These are phyloP conservation scores for Trifolium repens DNA, from an alignment of 306 rosid genomes.

Conservation along the genomic window DNA sequence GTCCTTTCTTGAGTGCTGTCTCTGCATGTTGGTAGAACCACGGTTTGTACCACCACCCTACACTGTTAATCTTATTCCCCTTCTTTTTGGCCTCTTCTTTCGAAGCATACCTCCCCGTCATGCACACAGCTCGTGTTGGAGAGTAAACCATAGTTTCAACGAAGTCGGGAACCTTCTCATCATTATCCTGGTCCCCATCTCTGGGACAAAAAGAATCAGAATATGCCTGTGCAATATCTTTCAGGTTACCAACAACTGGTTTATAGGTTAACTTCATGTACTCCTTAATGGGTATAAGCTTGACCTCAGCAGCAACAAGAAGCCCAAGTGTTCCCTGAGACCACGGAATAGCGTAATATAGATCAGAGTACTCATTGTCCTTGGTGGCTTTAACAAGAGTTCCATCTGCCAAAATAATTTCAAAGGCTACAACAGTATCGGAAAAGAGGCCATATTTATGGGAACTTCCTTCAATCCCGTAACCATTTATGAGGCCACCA, in stretches of 20 bases:
- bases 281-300: slow-evolving; percentile 83
- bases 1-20: slow-evolving; percentile 84
- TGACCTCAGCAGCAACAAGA: slow-evolving; percentile 95
- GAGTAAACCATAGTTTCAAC: slow-evolving; percentile 90
- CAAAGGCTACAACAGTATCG: slow-evolving; percentile 91
- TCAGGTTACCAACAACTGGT: slow-evolving; percentile 78
- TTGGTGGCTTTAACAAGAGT: slow-evolving; percentile 87
- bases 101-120: slow-evolving; percentile 88
- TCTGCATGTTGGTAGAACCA: slow-evolving; percentile 98
- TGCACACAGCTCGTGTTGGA: slow-evolving; percentile 77
- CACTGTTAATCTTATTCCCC: slow-evolving; percentile 80
- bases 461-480: slow-evolving; percentile 98
- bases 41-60: slow-evolving; percentile 96
- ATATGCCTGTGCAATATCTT: slow-evolving; percentile 82
- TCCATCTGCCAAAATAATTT: slow-evolving; percentile 89
- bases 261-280: slow-evolving; percentile 86
- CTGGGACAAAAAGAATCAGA: slow-evolving; percentile 86
- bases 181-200: slow-evolving; percentile 87
- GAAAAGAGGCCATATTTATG: slow-evolving; percentile 90
- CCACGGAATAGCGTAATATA: slow-evolving; percentile 88
- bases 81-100: slow-evolving; percentile 93
- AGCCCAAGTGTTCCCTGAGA: slow-evolving; percentile 97
- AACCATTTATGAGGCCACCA: slow-evolving; percentile 97
- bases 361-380: slow-evolving; percentile 91
- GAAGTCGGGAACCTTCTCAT: slow-evolving; percentile 88